Conservation (phyloP, 148 eudicot species). For the Camellia sinensis region DNA sequence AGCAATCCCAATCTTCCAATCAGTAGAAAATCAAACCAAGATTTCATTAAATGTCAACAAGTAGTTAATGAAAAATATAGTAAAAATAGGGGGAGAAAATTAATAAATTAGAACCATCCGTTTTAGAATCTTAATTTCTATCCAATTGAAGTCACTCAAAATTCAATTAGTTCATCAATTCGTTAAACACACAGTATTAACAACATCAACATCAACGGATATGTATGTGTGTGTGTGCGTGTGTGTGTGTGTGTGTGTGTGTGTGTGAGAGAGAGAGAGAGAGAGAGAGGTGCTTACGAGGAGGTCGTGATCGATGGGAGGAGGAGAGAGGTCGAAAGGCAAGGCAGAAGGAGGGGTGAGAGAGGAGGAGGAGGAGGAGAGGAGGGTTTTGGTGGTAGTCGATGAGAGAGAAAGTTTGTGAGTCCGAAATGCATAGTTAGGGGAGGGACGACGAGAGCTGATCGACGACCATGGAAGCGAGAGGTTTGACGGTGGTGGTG, state of each 20-base stretch:
- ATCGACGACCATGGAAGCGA: background rate
- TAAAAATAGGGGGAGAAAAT: background rate
- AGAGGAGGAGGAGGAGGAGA: background rate
- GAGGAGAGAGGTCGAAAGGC: constrained; percentile 61
- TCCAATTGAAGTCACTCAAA: too few species aligned
- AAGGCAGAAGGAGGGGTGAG: constrained; percentile 20
- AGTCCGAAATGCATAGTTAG: background rate
- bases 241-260: too few species aligned
- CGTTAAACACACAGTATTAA: background rate
- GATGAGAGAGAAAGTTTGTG: constrained; percentile 11
- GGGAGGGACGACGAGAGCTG: background rate
- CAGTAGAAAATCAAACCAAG: too few species aligned
- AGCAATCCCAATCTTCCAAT: too few species aligned
- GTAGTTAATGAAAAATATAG: too few species aligned
- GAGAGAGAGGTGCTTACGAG: constrained; percentile 30
- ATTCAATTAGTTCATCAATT: too few species aligned
- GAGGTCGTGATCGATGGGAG: constrained; percentile 65
- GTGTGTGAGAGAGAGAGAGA: background rate
- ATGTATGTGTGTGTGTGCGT: too few species aligned
- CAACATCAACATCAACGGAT: background rate
- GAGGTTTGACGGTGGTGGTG: background rate
- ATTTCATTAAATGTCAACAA: too few species aligned
- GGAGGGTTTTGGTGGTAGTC: background rate
- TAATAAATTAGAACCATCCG: too few species aligned
- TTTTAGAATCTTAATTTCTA: too few species aligned